Evolutionary conservation across 495 filamentous ascomycete genomes (phyloP), one percentile per base, ranked within the genome.

Genomic region (Cercophora scortea): DNA sequence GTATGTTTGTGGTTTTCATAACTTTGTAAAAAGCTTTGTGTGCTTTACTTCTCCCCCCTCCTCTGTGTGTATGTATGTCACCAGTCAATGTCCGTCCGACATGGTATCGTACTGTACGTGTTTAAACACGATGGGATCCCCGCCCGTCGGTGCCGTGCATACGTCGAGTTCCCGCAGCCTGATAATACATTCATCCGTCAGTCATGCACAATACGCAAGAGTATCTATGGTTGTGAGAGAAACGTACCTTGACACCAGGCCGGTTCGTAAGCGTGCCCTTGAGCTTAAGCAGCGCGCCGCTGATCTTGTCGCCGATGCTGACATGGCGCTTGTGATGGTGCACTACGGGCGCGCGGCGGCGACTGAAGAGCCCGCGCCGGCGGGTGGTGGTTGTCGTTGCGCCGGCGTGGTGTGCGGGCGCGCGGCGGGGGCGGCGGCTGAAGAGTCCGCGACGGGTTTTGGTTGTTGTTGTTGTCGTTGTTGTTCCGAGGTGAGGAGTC

Each of bases 61-160:
- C 25, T 25, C 25, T 25, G 25, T 25, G 25, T 25, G 25, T 25
- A 5, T 25, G 25, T 25, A 5, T 25, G 5, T 25, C 25, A 25
- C 25, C 5, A 25, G 25, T 25, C 2, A 25, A 5, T 2, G 25
- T 5, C 2, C 25, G n/a, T n/a, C n/a, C n/a, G n/a, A n/a, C n/a
- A n/a, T n/a, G n/a, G n/a, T n/a, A n/a, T n/a, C n/a, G n/a, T n/a
- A n/a, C n/a, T n/a, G n/a, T n/a, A n/a, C n/a, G n/a, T n/a, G n/a
- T n/a, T n/a, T 25, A 25, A 5, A 25, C 8, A 25, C 43, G 17
- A 12, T 18, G 17, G 9, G 55, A 67, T 42, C 78, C 75, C 6
- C 81, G 75, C 12, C 85, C 85, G 65, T 88, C 85, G 35, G 84
- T 87, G 12, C 85, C 85, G 56, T 81, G 76, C 83, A 88, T 87